Evolutionary conservation across 495 filamentous ascomycete genomes (phyloP).

Genomic region (Xylaria castorea): DNA sequence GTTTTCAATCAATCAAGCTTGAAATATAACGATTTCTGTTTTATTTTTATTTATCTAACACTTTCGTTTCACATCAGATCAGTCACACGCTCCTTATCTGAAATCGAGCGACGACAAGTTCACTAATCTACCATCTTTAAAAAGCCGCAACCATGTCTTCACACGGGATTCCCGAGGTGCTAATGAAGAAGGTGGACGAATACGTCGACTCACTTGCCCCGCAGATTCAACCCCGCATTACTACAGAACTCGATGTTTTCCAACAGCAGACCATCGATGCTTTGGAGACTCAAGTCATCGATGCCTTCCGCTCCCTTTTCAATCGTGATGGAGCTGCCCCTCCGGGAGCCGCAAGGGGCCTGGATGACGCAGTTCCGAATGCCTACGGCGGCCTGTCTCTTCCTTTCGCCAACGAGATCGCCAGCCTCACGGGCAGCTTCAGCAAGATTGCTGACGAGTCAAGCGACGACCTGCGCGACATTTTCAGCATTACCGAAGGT

Average conservation of each 20-base stretch:
- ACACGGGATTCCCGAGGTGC: constrained; percentile 37
- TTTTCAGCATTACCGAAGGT: constrained; percentile 42
- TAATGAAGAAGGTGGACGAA: constrained; percentile 44
- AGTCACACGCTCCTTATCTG: neutral
- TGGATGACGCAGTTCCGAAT: constrained; percentile 37
- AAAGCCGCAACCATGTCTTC: constrained; percentile 29
- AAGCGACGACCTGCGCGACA: constrained; percentile 43
- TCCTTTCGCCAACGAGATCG: constrained; percentile 46
- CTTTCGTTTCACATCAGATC: neutral
- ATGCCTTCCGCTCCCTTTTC: constrained; percentile 45
- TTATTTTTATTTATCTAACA: neutral
- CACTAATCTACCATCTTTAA: neutral
- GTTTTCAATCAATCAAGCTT: neutral
- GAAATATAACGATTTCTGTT: neutral
- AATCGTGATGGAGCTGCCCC: constrained; percentile 30
- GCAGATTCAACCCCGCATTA: constrained; percentile 47
- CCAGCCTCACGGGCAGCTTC: constrained; percentile 41
- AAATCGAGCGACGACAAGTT: neutral
- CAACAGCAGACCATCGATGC: constrained; percentile 45
- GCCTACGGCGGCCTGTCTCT: constrained; percentile 41
- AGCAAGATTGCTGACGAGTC: constrained; percentile 36
- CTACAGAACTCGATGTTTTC: constrained; percentile 42
- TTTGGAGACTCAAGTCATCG: constrained; percentile 40
- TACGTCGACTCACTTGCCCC: constrained; percentile 47
- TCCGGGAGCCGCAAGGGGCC: constrained; percentile 17